phyloP scores from a whole-genome alignment of 1,284 basidiomycete genomes.

The Rhodotorula glutinis region DNA sequence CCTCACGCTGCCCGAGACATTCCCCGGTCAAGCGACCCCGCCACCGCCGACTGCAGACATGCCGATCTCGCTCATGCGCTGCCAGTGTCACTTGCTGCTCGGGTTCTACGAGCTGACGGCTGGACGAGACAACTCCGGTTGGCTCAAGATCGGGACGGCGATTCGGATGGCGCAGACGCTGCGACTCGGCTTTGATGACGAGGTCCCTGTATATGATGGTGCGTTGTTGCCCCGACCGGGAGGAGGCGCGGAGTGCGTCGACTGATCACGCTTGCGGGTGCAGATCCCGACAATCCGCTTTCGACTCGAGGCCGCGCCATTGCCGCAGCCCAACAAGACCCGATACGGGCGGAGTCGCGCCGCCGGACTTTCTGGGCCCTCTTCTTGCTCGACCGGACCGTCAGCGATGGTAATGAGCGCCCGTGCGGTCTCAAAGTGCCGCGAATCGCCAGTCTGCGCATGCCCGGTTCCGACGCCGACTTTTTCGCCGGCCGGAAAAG shows the following conservation, averaged over 20 bases:
- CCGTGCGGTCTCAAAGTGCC: slow-evolving; percentile 35
- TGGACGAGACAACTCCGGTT: slow-evolving; percentile 37
- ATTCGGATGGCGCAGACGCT: slow-evolving; percentile 41
- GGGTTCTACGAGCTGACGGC: slow-evolving; percentile 41
- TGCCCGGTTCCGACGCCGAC: slow-evolving; percentile 37
- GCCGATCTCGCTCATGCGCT: slow-evolving; percentile 35
- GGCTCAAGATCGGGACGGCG: slow-evolving; percentile 38
- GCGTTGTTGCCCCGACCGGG: neutral
- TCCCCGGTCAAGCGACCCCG: neutral
- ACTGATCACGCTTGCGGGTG: neutral
- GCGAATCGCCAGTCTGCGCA: slow-evolving; percentile 25
- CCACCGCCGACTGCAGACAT: slow-evolving; percentile 17
- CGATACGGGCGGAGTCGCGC: slow-evolving; percentile 29
- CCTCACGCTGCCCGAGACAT: slow-evolving; percentile 23
- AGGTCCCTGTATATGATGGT: slow-evolving; percentile 21
- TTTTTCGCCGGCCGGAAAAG: slow-evolving; percentile 24
- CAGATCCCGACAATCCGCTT: slow-evolving; percentile 1
- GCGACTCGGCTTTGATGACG: slow-evolving; percentile 39
- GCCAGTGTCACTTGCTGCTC: slow-evolving; percentile 39
- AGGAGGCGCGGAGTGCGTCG: neutral
- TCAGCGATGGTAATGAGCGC: slow-evolving; percentile 41
- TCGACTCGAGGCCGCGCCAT: slow-evolving; percentile 1
- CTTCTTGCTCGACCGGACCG: slow-evolving; percentile 39
- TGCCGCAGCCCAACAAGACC: slow-evolving; percentile 8
- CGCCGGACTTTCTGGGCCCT: slow-evolving; percentile 39